A percentile compares a stretch with the other conserved stretches of the same genome.
phyloP scores from a whole-genome alignment of 208 protist genomes.

The Leishmania arabica region DNA sequence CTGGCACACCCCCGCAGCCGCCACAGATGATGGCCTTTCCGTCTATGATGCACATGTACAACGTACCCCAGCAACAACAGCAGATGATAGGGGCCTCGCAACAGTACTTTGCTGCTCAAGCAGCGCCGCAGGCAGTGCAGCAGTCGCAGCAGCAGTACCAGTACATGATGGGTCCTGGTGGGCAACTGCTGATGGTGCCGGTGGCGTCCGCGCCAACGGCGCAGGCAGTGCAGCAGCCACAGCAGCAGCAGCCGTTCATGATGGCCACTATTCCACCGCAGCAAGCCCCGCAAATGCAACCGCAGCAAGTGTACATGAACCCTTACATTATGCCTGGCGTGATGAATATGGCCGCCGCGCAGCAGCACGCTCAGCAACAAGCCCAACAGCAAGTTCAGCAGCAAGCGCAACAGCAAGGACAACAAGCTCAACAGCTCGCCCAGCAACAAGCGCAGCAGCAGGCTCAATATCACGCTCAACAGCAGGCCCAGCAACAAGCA shows the following conservation, averaged over 20 bases:
- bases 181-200: slow-evolving; percentile 41
- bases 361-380: slow-evolving; percentile 18
- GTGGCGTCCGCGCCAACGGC: slow-evolving; percentile 20
- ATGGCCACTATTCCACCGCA: slow-evolving; percentile 16
- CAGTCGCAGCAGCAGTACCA: slow-evolving; percentile 38
- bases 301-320: slow-evolving; percentile 36
- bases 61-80: slow-evolving; percentile 29
- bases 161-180: slow-evolving; percentile 39
- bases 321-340: slow-evolving; percentile 23
- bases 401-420: slow-evolving; percentile 23
- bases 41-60: slow-evolving; percentile 25
- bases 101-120: slow-evolving; percentile 31
- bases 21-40: slow-evolving; percentile 23
- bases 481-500: slow-evolving; percentile 1
- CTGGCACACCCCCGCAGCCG: slow-evolving; percentile 26
- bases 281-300: slow-evolving; percentile 23
- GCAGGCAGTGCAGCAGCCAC: neutral
- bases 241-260: slow-evolving; percentile 23
- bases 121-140: slow-evolving; percentile 9
- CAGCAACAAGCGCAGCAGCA: slow-evolving; percentile 16
- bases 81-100: slow-evolving; percentile 23
- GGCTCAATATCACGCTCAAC: slow-evolving; percentile 6
- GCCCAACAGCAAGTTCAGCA: slow-evolving; percentile 21
- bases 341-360: slow-evolving; percentile 23
- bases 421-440: slow-evolving; percentile 1